Evolutionary conservation across 805 yeast species (phyloP), one percentile per base, ranked within the genome.

Genomic region (Lachancea lanzarotensis): DNA sequence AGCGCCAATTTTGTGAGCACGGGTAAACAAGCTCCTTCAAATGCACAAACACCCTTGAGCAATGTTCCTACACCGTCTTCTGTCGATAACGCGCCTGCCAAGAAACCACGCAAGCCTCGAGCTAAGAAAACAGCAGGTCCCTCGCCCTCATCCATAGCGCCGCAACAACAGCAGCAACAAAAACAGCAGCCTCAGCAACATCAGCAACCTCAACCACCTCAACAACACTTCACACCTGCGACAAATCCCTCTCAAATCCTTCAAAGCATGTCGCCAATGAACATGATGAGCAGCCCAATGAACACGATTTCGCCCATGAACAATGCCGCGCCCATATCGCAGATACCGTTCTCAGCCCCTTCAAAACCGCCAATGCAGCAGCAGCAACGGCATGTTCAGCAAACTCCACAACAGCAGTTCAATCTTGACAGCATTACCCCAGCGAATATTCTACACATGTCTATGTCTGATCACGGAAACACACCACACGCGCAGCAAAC

Each of bases 11-110:
- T 22, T 7, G 36, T 40, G 20, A 15, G 29, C 5, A 84, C 85
- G 65, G 91, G 93, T 5, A 70, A 71, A 79, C 50, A 60, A 70
- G 52, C 82, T 10, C 45, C 43, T 38, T 51, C 58, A 1, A 50
- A 45, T 27, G 53, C 45, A n/a, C 50, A 52, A 9, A 50, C 55
- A 3, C 54, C 61, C 10, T 44, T 39, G 8, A 48, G 51, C 35
- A 40, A 47, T 19, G 45, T 47, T 9, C 45, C 55, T 7, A 53
- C 58, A 16, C 38, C 52, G 7, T 49, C 52, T n/a, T 36, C 48
- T 8, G 27, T 49, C 8, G 36, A 43, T 13, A 49, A 49, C 20
- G 42, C 53, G 3, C 37, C 56, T 8, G 44, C 57, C 3, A 59
- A 59, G 45, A 60, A 58, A 27, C 58, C 60, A 41, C 46, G 62